Evolutionary conservation across 306 rosid species (phyloP).

Genomic region (Vigna trinervia): DNA sequence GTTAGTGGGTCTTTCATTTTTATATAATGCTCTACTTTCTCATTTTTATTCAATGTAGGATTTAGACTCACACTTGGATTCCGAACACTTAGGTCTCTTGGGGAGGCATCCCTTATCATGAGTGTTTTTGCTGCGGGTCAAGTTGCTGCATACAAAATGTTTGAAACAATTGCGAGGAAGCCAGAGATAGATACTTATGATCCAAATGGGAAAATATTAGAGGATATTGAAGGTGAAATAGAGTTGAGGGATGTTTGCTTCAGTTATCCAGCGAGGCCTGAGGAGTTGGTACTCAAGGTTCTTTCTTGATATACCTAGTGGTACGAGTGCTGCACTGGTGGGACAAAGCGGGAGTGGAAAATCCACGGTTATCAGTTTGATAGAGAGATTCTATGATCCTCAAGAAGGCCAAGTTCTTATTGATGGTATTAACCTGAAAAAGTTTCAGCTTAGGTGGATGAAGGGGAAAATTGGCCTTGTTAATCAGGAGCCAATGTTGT

Average conservation of each 20-base stretch:
- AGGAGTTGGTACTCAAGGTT: constrained; percentile 77
- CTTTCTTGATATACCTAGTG: constrained; percentile 63
- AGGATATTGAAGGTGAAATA: constrained; percentile 74
- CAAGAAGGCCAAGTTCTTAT: constrained; percentile 72
- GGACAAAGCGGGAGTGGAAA: constrained; percentile 97
- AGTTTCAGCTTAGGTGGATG: constrained; percentile 82
- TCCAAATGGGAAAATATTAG: constrained; percentile 62
- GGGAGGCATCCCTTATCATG: constrained; percentile 81
- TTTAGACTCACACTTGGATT: too few species aligned
- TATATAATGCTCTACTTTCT: too few species aligned
- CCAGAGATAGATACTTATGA: constrained; percentile 82
- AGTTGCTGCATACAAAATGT: constrained; percentile 93
- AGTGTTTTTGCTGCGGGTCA: constrained; percentile 88
- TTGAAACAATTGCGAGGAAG: constrained; percentile 71
- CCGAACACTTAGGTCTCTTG: constrained; percentile 65
- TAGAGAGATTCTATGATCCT: constrained; percentile 90
- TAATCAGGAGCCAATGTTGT: constrained; percentile 86
- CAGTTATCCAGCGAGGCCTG: constrained; percentile 84
- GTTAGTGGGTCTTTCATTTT: too few species aligned
- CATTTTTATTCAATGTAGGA: too few species aligned
- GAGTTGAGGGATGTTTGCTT: constrained; percentile 72
- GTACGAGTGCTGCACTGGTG: constrained; percentile 77
- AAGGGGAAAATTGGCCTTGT: constrained; percentile 88
- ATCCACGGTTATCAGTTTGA: constrained; percentile 80
- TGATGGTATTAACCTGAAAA: constrained; percentile 75